phyloP scores from a whole-genome alignment of 176 grass and related monocot species.

The Eleusine indica region DNA sequence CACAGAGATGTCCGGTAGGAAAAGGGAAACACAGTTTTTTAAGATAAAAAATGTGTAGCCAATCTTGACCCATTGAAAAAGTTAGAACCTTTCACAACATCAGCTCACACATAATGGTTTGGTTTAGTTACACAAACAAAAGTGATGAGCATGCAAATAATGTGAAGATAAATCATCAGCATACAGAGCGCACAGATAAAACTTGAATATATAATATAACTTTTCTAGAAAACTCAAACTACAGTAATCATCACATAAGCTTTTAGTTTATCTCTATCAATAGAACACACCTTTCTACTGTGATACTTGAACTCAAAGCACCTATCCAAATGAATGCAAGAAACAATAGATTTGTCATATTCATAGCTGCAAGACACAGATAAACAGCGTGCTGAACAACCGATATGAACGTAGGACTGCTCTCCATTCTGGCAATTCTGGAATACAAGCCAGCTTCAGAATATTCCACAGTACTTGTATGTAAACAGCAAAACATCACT shows the following conservation, averaged over 20 bases:
- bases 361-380: conserved; percentile 60
- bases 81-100: background rate
- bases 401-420: conserved; percentile 51
- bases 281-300: conserved; percentile 56
- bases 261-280: conserved; percentile 38
- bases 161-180: background rate
- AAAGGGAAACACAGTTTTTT: background rate
- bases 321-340: conserved; percentile 61
- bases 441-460: conserved; percentile 52
- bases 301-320: conserved; percentile 59
- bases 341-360: conserved; percentile 59
- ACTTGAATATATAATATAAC: conserved; percentile 14
- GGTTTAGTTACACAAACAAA: background rate
- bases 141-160: background rate
- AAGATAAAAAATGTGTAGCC: background rate
- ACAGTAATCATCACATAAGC: background rate
- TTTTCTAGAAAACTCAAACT: conserved; percentile 2
- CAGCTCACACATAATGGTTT: background rate
- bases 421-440: conserved; percentile 55
- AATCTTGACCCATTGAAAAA: background rate
- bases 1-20: background rate
- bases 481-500: conserved; percentile 37
- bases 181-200: background rate
- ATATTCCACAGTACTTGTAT: conserved; percentile 22
- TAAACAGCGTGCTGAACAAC: conserved; percentile 53